A percentile compares a stretch with the other conserved stretches of the same genome.
These are phyloP conservation scores for Angophora floribunda DNA, from an alignment of 345 rosid genomes.

Conservation along the genomic window DNA sequence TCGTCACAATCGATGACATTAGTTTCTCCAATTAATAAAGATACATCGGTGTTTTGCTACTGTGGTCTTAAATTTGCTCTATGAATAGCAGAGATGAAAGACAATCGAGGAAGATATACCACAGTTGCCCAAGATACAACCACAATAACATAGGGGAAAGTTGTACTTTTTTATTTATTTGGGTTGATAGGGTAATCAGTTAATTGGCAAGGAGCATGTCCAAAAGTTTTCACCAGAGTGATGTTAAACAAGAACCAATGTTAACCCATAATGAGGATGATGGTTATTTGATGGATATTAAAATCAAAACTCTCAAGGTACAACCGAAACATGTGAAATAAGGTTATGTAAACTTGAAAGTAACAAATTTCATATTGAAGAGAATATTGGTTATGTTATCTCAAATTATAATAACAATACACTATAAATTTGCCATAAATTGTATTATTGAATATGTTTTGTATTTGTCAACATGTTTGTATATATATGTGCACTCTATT, in stretches of 20 bases:
- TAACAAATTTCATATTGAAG: not conserved
- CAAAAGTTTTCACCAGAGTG: too few relatives aligned
- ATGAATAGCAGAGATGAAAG: not conserved
- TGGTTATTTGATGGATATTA: not conserved
- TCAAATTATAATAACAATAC: not conserved
- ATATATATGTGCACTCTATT: too few relatives aligned
- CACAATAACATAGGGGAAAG: not conserved
- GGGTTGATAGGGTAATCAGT: not conserved
- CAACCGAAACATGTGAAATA: not conserved
- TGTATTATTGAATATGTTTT: not conserved
- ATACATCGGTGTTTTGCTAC: not conserved
- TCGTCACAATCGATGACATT: not conserved
- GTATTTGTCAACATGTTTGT: not conserved
- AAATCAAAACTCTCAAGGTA: not conserved
- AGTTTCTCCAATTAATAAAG: not conserved
- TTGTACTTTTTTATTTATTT: not conserved
- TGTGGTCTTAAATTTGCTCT: not conserved
- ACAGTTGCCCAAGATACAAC: not conserved
- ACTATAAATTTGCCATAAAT: not conserved
- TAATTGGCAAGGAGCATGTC: not conserved
- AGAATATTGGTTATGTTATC: too few relatives aligned
- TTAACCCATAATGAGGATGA: not conserved
- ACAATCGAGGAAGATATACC: not conserved
- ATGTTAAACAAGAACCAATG: not conserved
- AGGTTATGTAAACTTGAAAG: not conserved